Evolutionary conservation across 2,329 filamentous ascomycete genomes (phyloP).

Genomic region (Xylaria sp.): DNA sequence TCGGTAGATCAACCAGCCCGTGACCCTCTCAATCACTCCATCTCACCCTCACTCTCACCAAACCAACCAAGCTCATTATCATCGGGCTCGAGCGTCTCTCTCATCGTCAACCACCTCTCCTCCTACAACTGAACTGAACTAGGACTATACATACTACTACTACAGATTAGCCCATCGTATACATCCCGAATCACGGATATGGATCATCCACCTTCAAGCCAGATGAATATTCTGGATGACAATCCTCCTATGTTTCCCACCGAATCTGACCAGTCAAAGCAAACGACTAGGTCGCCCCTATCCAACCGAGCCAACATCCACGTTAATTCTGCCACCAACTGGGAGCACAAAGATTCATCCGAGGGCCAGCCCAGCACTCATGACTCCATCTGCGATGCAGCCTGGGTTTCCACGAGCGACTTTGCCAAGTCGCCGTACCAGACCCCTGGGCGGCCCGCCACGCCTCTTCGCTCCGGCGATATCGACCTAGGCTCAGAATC

Average conservation of each 20-base stretch:
- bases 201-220: slow-evolving; percentile 11
- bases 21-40: not conserved
- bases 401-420: slow-evolving; percentile 32
- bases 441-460: slow-evolving; percentile 19
- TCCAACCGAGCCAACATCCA: slow-evolving; percentile 26
- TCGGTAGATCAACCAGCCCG: not conserved
- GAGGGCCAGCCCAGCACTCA: slow-evolving; percentile 35
- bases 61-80: not conserved
- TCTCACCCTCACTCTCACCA: not conserved
- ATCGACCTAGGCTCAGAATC: slow-evolving; percentile 29
- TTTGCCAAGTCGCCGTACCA: slow-evolving; percentile 25
- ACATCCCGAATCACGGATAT: slow-evolving; percentile 13
- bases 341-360: slow-evolving; percentile 35
- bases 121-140: slow-evolving; percentile 12
- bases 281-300: slow-evolving; percentile 21
- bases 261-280: slow-evolving; percentile 1
- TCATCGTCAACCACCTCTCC: slow-evolving; percentile 1
- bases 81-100: not conserved
- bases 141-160: slow-evolving; percentile 17
- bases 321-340: slow-evolving; percentile 21
- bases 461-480: slow-evolving; percentile 11
- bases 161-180: slow-evolving; percentile 14
- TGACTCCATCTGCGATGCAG: slow-evolving; percentile 36
- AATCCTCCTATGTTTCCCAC: not conserved
- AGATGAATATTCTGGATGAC: slow-evolving; percentile 10